Conservation (phyloP, 768 basidiomycete genomes). For the Zangia roseola region DNA sequence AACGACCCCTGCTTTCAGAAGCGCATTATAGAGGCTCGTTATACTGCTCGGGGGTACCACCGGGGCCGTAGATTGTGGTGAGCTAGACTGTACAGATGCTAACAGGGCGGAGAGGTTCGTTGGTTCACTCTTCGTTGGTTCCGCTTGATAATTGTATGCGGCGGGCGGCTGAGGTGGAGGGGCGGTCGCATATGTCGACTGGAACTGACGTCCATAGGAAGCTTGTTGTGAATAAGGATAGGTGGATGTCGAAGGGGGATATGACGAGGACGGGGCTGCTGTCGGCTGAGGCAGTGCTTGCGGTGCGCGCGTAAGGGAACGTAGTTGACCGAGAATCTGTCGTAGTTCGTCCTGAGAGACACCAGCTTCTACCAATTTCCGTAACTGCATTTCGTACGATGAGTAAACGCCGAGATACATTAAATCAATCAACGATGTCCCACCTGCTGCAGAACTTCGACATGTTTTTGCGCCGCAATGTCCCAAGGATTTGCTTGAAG, state of each 20-base stretch:
- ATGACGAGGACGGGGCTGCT: slow-evolving; percentile 29
- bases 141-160: slow-evolving; percentile 24
- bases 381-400: slow-evolving; percentile 44
- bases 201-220: slow-evolving; percentile 26
- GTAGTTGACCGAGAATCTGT: slow-evolving; percentile 72
- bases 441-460: slow-evolving; percentile 81
- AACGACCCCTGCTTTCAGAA: slow-evolving; percentile 80
- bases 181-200: slow-evolving; percentile 32
- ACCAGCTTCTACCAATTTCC: slow-evolving; percentile 71
- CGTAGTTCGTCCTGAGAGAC: slow-evolving; percentile 78
- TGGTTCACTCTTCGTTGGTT: slow-evolving; percentile 30
- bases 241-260: slow-evolving; percentile 22
- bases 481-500: slow-evolving; percentile 77
- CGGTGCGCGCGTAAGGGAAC: slow-evolving; percentile 51
- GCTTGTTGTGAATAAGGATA: slow-evolving; percentile 33
- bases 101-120: slow-evolving; percentile 31
- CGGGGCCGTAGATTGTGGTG: slow-evolving; percentile 22
- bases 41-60: slow-evolving; percentile 40
- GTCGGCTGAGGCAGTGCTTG: slow-evolving; percentile 33
- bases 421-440: slow-evolving; percentile 21
- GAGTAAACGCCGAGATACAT: slow-evolving; percentile 5
- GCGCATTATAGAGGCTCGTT: slow-evolving; percentile 58
- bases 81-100: slow-evolving; percentile 23
- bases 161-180: slow-evolving; percentile 34
- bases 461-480: slow-evolving; percentile 60